These are phyloP conservation scores for Pseudopithomyces chartarum DNA, from an alignment of 2,329 filamentous ascomycete genomes.

Conservation along the genomic window DNA sequence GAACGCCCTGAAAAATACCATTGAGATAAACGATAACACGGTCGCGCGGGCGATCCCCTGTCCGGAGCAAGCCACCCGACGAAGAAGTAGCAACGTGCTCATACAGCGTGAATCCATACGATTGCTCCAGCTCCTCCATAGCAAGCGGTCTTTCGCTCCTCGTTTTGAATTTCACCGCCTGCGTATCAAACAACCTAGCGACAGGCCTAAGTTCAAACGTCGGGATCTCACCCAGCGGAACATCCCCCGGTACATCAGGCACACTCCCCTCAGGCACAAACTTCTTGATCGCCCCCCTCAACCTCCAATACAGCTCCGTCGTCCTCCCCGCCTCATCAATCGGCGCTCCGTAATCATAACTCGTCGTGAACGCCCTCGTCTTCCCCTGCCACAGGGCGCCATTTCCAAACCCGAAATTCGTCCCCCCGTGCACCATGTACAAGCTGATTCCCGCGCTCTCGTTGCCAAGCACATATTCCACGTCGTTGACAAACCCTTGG, in stretches of 20 bases:
- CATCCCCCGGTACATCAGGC: constrained; percentile 42
- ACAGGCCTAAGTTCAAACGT: constrained; percentile 47
- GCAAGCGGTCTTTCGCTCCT: constrained; percentile 39
- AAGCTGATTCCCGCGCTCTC: constrained; percentile 51
- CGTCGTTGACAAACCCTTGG: constrained; percentile 23
- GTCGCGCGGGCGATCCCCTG: constrained; percentile 53
- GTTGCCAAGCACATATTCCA: constrained; percentile 30
- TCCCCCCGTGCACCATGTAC: constrained; percentile 61
- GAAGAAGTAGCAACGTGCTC: constrained; percentile 37
- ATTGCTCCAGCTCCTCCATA: constrained; percentile 55
- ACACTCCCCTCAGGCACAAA: constrained; percentile 45
- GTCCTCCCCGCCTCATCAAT: constrained; percentile 57
- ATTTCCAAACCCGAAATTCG: constrained; percentile 56
- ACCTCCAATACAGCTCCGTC: constrained; percentile 50
- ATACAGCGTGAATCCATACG: constrained; percentile 54
- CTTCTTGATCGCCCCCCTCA: constrained; percentile 48
- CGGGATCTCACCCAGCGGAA: constrained; percentile 41
- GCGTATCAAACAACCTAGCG: constrained; percentile 45
- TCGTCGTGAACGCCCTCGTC: constrained; percentile 51
- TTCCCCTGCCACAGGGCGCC: constrained; percentile 52
- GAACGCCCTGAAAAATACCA: constrained; percentile 47
- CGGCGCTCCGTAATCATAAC: constrained; percentile 58
- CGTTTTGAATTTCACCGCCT: constrained; percentile 22
- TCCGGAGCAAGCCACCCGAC: constrained; percentile 41
- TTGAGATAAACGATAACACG: constrained; percentile 57